phyloP scores from a whole-genome alignment of 2,329 filamentous ascomycete species.

The Nannizziopsis arthrosporioides region DNA sequence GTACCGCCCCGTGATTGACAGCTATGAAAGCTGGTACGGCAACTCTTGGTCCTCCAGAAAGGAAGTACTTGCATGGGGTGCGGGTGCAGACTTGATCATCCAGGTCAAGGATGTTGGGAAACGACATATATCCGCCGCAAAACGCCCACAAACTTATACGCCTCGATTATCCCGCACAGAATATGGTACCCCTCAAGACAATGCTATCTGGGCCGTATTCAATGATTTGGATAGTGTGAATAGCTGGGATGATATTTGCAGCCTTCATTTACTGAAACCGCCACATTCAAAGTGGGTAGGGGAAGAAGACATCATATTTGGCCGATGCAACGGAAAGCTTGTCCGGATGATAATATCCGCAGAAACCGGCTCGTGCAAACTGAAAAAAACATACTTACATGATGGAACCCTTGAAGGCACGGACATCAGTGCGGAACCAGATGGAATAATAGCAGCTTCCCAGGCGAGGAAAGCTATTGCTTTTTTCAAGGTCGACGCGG shows the following conservation, averaged over 20 bases:
- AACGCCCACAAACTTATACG: neutral
- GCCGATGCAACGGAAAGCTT: slow-evolving; percentile 46
- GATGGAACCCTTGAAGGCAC: slow-evolving; percentile 38
- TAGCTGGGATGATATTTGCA: slow-evolving; percentile 49
- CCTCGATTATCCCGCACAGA: too few species aligned
- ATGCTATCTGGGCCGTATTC: slow-evolving; percentile 42
- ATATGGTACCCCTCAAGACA: slow-evolving; percentile 13
- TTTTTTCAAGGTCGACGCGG: slow-evolving; percentile 35
- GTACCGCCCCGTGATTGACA: slow-evolving; percentile 48
- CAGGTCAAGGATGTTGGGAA: slow-evolving; percentile 37
- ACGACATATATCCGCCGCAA: slow-evolving; percentile 6
- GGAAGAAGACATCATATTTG: slow-evolving; percentile 42
- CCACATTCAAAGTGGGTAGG: slow-evolving; percentile 27
- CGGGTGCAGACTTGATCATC: slow-evolving; percentile 46
- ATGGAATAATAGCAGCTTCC: slow-evolving; percentile 41
- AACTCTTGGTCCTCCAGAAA: slow-evolving; percentile 38
- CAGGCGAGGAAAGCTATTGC: slow-evolving; percentile 39
- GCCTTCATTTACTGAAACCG: slow-evolving; percentile 42
- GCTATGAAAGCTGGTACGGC: slow-evolving; percentile 43
- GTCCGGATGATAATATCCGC: slow-evolving; percentile 28
- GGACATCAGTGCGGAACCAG: slow-evolving; percentile 32
- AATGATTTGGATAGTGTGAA: slow-evolving; percentile 40
- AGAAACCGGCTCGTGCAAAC: slow-evolving; percentile 21
- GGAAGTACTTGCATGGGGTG: slow-evolving; percentile 50
- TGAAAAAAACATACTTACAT: slow-evolving; percentile 36